Conservation (phyloP, 805 yeast species). For the Yarrowia porcina region DNA sequence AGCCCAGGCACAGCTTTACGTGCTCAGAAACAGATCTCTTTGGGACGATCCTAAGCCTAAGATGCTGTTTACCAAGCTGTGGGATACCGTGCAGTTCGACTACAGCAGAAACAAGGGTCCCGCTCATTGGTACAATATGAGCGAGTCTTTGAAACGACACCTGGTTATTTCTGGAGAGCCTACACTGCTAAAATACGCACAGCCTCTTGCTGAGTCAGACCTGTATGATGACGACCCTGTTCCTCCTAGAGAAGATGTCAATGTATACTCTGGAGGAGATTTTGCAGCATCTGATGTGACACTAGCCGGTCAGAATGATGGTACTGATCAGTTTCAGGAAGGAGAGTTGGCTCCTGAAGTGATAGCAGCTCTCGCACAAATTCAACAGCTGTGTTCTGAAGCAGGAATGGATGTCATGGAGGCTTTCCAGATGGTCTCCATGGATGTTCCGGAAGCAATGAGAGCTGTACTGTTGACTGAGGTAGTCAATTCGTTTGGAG, state of each 20-base stretch:
- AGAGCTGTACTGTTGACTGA: neutral
- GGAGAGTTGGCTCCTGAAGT: slow-evolving; percentile 14
- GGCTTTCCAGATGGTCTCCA: slow-evolving; percentile 9
- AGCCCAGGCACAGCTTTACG: slow-evolving; percentile 10
- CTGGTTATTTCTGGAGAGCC: slow-evolving; percentile 22
- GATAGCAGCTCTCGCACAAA: slow-evolving; percentile 5
- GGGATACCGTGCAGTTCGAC: neutral
- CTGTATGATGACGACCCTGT: slow-evolving; percentile 16
- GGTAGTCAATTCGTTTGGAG: neutral
- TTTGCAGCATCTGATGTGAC: slow-evolving; percentile 6
- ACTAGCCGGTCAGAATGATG: slow-evolving; percentile 10
- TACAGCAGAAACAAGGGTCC: slow-evolving; percentile 14
- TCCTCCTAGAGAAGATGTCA: slow-evolving; percentile 9
- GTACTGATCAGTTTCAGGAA: neutral
- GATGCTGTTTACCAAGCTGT: slow-evolving; percentile 3
- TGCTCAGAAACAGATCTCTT: slow-evolving; percentile 1
- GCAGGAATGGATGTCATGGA: slow-evolving; percentile 20
- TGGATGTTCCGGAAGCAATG: slow-evolving; percentile 9
- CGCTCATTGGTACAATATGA: slow-evolving; percentile 2
- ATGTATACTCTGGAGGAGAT: slow-evolving; percentile 2
- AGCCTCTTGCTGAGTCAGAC: slow-evolving; percentile 9
- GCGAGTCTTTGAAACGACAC: slow-evolving; percentile 9
- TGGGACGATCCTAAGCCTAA: slow-evolving; percentile 24
- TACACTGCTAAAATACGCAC: slow-evolving; percentile 10
- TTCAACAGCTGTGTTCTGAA: neutral